Evolutionary conservation across 768 basidiomycete genomes (phyloP), one percentile per base, ranked within the genome.

Genomic region (Collybia nuda): DNA sequence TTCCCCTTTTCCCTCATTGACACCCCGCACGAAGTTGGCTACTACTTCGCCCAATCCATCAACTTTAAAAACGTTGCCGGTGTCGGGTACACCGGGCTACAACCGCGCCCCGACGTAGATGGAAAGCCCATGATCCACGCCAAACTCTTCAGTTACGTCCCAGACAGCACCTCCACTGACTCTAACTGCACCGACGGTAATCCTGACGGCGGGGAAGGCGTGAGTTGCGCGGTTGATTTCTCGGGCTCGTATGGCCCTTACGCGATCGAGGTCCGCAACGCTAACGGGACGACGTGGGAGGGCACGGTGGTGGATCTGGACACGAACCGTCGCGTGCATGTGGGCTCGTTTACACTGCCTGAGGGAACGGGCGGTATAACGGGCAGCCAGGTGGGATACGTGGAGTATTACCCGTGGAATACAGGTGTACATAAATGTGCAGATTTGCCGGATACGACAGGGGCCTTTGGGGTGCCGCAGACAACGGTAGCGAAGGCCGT

Each of bases 351-450:
- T 12, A 37, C 17, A 5, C 22, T 47, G 35, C 45, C 45, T 2
- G 22, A 8, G 23, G 45, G 45, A 6, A 47, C 45, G 14, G 15
- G 19, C 15, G 45, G 45, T 15, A 23, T 46, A 9, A 17, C 6
- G 35, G 4, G 17, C 5, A 18, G n/a, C 6, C 45, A 47, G 14
- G 14, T 0, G 22, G 45, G 45, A 7, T 47, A 37, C 19, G 21
- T 47, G 1, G 45, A 47, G 36, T 47, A 47, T 47, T 47, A 38
- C 37, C 45, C 36, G 32, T 47, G 45, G 35, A 47, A 47, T 24
- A 22, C 35, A 2, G 45, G 35, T 14, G 24, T 37, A 12, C 45
- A 46, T 17, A 23, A 32, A 1, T 46, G 45, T 46, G 19, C 11
- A 11, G 35, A 21, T 2, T 37, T 47, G 45, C 45, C 35, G 21